Conservation (phyloP, 2,329 filamentous ascomycete species). For the Paraconiothyrium sp. region DNA sequence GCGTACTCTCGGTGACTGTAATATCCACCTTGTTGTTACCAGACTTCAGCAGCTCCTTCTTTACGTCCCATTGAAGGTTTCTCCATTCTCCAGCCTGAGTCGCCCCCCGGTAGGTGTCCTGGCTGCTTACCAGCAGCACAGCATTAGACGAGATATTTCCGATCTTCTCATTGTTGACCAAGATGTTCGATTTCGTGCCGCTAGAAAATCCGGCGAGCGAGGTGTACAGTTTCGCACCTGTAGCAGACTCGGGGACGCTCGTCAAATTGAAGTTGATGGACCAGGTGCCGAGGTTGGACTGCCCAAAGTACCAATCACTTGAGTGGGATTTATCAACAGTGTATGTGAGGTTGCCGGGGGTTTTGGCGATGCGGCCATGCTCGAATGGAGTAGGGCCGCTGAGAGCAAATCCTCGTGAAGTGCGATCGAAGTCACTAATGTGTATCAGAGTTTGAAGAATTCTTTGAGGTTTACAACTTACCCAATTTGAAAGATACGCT, state of each 20-base stretch:
- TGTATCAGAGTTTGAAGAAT: not conserved
- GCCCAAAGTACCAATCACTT: constrained; percentile 61
- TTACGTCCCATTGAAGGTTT: constrained; percentile 54
- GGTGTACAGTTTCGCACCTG: constrained; percentile 52
- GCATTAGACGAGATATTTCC: constrained; percentile 52
- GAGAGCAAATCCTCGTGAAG: constrained; percentile 54
- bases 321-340: constrained; percentile 49
- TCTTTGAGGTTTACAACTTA: not conserved
- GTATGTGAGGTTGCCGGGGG: constrained; percentile 58
- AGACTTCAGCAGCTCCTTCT: constrained; percentile 36
- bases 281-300: constrained; percentile 50
- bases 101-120: constrained; percentile 59
- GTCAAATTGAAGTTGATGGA: constrained; percentile 46
- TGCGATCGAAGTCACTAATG: constrained; percentile 55
- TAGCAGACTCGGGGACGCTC: constrained; percentile 13
- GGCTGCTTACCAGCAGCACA: constrained; percentile 53
- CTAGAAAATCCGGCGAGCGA: constrained; percentile 58
- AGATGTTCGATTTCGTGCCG: constrained; percentile 53
- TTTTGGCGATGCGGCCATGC: constrained; percentile 57
- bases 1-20: constrained; percentile 45
- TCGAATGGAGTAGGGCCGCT: constrained; percentile 56
- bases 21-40: constrained; percentile 52
- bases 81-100: constrained; percentile 61
- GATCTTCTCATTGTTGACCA: constrained; percentile 53
- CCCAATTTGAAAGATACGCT: constrained; percentile 60